A percentile compares a stretch with the other conserved stretches of the same genome.
Conservation (phyloP, 2,329 filamentous ascomycete genomes). For the Pseudogymnoascus pannorum region DNA sequence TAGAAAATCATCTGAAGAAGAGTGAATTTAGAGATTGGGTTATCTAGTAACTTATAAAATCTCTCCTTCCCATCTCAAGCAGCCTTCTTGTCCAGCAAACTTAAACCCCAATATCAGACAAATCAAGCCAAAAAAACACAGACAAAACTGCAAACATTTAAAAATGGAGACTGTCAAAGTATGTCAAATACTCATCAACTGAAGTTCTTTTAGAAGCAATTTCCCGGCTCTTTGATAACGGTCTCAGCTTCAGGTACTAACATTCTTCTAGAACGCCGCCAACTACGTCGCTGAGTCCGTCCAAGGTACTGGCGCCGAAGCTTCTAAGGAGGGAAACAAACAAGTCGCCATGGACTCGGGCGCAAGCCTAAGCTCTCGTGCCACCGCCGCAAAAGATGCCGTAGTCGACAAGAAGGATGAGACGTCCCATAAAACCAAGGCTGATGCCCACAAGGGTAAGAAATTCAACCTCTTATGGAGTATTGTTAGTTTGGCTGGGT, state of each 20-base stretch:
- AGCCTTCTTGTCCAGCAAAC: no score
- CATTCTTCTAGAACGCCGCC: constrained; percentile 39
- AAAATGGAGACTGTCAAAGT: neutral
- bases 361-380: constrained; percentile 37
- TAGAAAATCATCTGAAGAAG: no score
- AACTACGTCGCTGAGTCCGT: constrained; percentile 51
- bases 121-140: no score
- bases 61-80: no score
- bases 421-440: constrained; percentile 41
- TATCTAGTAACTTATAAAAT: no score
- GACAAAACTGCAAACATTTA: no score
- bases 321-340: constrained; percentile 55
- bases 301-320: constrained; percentile 39
- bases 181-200: neutral
- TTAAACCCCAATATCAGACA: no score
- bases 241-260: neutral
- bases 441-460: constrained; percentile 36
- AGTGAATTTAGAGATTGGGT: no score
- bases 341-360: constrained; percentile 35
- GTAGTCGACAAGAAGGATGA: constrained; percentile 45
- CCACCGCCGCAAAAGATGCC: constrained; percentile 44
- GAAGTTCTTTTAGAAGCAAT: neutral
- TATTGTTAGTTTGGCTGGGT: constrained; percentile 24
- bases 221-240: neutral
- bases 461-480: neutral